Evolutionary conservation across 2,329 filamentous ascomycete genomes (phyloP).

Genomic region (Ambrosiella cleistominuta): DNA sequence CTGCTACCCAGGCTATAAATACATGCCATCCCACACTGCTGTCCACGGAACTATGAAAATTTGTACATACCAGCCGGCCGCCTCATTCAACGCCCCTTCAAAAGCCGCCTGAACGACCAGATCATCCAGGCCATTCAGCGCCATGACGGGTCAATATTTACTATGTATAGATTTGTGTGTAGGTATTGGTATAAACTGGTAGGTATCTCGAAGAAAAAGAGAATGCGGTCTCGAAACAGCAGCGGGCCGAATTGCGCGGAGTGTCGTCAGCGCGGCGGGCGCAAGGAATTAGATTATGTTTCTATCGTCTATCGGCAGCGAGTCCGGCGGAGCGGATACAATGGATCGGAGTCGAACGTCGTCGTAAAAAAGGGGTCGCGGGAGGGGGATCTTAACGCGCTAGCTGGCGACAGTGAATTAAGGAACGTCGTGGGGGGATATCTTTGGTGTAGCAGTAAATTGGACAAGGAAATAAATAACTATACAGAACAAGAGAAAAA

Average conservation of each 20-base stretch:
- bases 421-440: neutral
- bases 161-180: neutral
- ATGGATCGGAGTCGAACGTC: neutral
- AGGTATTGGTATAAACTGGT: neutral
- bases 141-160: conserved; percentile 39
- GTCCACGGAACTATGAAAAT: too few species aligned
- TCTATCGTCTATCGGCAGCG: neutral
- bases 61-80: conserved; percentile 72
- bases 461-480: neutral
- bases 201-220: neutral
- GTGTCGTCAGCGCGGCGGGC: neutral
- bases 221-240: neutral
- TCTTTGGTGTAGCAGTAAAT: neutral
- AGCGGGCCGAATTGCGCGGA: neutral
- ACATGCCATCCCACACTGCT: too few species aligned
- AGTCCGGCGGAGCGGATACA: neutral
- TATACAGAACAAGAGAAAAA: neutral
- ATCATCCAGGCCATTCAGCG: conserved; percentile 85
- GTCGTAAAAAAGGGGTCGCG: neutral
- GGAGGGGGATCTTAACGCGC: neutral
- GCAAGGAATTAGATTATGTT: neutral
- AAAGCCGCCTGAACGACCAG: conserved; percentile 68
- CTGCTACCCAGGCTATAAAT: too few species aligned
- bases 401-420: neutral
- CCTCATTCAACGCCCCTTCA: conserved; percentile 59